A percentile compares a stretch with the other conserved stretches of the same genome.
Conservation (phyloP, 2,329 filamentous ascomycete species). For the Pestalotiopsis fici region DNA sequence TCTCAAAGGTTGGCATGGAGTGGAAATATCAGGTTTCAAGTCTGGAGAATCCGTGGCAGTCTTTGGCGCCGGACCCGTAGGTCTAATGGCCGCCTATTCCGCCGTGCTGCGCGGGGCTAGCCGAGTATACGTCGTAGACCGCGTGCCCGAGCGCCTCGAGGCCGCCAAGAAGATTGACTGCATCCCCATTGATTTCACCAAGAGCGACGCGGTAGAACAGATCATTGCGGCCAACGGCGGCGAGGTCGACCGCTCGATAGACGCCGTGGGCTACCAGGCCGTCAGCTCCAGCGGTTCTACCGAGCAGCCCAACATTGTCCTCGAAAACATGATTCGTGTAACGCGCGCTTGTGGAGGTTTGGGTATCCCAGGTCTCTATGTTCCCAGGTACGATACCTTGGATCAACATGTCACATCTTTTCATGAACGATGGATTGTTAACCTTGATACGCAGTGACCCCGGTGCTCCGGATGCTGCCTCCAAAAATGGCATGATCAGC, state of each 20-base stretch:
- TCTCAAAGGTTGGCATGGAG: constrained; percentile 48
- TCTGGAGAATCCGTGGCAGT: constrained; percentile 22
- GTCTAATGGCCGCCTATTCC: constrained; percentile 32
- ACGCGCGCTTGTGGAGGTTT: constrained; percentile 62
- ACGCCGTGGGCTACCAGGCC: constrained; percentile 24
- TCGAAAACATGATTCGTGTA: constrained; percentile 65
- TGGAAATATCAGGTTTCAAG: constrained; percentile 57
- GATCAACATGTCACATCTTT: no score
- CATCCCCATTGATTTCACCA: constrained; percentile 33
- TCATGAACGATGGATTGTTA: neutral
- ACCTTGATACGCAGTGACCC: constrained; percentile 45
- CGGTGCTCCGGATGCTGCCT: constrained; percentile 61
- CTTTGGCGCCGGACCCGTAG: constrained; percentile 36
- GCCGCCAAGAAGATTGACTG: constrained; percentile 29
- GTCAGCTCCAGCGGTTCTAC: neutral
- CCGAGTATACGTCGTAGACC: constrained; percentile 32
- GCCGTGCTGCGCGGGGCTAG: constrained; percentile 31
- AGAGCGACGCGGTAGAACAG: constrained; percentile 26
- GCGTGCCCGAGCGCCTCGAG: constrained; percentile 23
- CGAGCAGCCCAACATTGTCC: constrained; percentile 49
- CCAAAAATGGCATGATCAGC: constrained; percentile 64
- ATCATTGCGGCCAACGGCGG: constrained; percentile 25
- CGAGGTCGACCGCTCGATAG: constrained; percentile 20
- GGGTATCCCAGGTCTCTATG: constrained; percentile 58
- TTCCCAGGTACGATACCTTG: constrained; percentile 35